Evolutionary conservation across 768 basidiomycete genomes (phyloP), one percentile per base, ranked within the genome.

Genomic region (Boletus subcaerulescens): DNA sequence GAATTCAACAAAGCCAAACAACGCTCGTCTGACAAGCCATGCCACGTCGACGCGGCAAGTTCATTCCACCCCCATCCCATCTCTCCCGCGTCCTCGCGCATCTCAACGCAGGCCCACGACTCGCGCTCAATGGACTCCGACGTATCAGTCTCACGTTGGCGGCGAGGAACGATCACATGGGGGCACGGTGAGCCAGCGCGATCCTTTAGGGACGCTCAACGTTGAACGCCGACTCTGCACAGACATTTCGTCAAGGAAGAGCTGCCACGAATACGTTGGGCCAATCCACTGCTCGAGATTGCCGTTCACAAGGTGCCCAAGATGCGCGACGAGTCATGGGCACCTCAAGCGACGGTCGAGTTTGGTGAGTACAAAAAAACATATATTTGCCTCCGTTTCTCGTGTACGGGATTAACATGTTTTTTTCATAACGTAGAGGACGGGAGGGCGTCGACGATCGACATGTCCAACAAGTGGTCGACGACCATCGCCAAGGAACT

Each of bases 161-260:
- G 2, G 73, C 74, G 32, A 74, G 75, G 62, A 87, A 89, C 63
- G 85, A 87, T 68, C 86, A 90, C 66, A 87, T 84, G 65, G 87
- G 87, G 59, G 86, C 87, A 26, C 78, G 86, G 89, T 89, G 51
- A 60, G 81, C 17, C n/a, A 7, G 3, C 17, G 4, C 24, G 5
- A 17, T 45, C 26, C 6, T 12, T 14, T 50, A 32, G 13, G 33
- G 10, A 41, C 18, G 14, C 14, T 17, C n/a, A 11, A 12, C n/a
- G 10, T 6, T n/a, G 2, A 35, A 35, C 6, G 12, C 33, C 15
- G 17, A 50, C 50, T 46, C 10, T 3, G 15, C 17, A 45, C 54
- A 90, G 91, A 43, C 84, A 90, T 74, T 92, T 93, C 59, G 78
- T 87, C 38, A 89, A 87, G 65, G 84, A 92, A 39, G 79, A 88